Evolutionary conservation across 345 rosid species (phyloP).

Genomic region (Acer yangbiense): DNA sequence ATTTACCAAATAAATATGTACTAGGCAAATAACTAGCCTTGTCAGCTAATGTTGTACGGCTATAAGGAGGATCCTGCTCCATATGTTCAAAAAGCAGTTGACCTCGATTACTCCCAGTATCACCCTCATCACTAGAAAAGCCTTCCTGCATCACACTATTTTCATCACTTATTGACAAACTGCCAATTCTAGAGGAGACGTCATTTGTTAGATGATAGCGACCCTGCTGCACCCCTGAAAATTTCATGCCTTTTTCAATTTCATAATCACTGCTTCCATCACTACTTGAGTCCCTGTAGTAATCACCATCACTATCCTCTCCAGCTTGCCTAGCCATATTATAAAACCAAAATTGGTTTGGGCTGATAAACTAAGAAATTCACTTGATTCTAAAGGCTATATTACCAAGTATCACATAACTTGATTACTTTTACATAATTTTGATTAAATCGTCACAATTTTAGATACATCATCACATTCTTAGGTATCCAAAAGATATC

Average conservation of each 20-base stretch:
- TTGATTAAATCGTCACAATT: not conserved
- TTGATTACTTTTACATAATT: constrained; percentile 5
- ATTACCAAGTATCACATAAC: not conserved
- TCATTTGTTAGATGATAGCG: constrained; percentile 11
- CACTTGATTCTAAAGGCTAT: not conserved
- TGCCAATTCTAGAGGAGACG: constrained; percentile 18
- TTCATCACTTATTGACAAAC: constrained; percentile 34
- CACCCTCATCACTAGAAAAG: constrained; percentile 37
- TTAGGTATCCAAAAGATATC: not conserved
- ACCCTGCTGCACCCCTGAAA: constrained; percentile 7
- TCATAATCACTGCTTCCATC: constrained; percentile 54
- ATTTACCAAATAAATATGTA: constrained; percentile 20
- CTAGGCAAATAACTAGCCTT: constrained; percentile 27
- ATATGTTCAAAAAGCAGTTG: constrained; percentile 35
- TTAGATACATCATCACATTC: not conserved
- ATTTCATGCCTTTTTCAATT: constrained; percentile 30
- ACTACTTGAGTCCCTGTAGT: constrained; percentile 49
- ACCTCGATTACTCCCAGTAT: constrained; percentile 23
- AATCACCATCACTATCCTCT: constrained; percentile 36
- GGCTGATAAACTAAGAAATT: constrained; percentile 17
- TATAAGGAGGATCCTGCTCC: constrained; percentile 35
- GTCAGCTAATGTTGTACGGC: constrained; percentile 42
- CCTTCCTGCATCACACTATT: constrained; percentile 26
- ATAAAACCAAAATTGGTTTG: constrained; percentile 5
- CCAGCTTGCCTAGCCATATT: constrained; percentile 27